A percentile compares a stretch with the other conserved stretches of the same genome.
phyloP scores from a whole-genome alignment of 2,329 filamentous ascomycete species.

The Fusarium ambrosium region DNA sequence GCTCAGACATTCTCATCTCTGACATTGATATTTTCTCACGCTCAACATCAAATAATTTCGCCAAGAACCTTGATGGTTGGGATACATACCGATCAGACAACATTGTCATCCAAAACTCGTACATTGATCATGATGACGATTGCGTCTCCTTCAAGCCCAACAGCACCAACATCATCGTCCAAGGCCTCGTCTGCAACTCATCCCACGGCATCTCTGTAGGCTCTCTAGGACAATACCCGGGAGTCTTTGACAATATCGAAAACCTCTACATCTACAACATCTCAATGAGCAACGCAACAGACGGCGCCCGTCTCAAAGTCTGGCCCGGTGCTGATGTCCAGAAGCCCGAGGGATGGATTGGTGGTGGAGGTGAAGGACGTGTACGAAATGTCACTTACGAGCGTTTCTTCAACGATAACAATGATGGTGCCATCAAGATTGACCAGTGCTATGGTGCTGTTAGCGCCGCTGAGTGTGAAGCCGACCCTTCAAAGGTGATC shows the following conservation, averaged over 20 bases:
- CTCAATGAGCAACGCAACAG: constrained; percentile 68
- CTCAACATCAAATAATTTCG: constrained; percentile 64
- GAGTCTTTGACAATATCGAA: constrained; percentile 74
- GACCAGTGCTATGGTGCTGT: constrained; percentile 35
- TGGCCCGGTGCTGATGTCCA: constrained; percentile 66
- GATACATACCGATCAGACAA: constrained; percentile 73
- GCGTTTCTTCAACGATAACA: constrained; percentile 69
- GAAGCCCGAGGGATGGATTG: constrained; percentile 64
- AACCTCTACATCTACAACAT: constrained; percentile 74
- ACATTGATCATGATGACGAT: constrained; percentile 59
- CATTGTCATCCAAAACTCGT: constrained; percentile 76
- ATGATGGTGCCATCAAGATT: constrained; percentile 58
- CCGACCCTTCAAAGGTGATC: constrained; percentile 19
- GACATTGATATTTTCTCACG: constrained; percentile 71
- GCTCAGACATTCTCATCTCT: constrained; percentile 72
- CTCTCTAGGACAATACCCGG: constrained; percentile 75
- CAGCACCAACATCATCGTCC: constrained; percentile 75
- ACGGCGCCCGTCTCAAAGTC: constrained; percentile 79
- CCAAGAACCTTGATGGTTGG: constrained; percentile 75
- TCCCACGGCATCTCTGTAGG: constrained; percentile 81
- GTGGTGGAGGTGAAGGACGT: constrained; percentile 63
- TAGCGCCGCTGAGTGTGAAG: constrained; percentile 1
- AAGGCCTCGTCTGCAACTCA: constrained; percentile 75
- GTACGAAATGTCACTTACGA: constrained; percentile 78
- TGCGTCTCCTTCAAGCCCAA: constrained; percentile 83